Conservation (phyloP, 106 monocot genomes). For the Dendrobium nobile region DNA sequence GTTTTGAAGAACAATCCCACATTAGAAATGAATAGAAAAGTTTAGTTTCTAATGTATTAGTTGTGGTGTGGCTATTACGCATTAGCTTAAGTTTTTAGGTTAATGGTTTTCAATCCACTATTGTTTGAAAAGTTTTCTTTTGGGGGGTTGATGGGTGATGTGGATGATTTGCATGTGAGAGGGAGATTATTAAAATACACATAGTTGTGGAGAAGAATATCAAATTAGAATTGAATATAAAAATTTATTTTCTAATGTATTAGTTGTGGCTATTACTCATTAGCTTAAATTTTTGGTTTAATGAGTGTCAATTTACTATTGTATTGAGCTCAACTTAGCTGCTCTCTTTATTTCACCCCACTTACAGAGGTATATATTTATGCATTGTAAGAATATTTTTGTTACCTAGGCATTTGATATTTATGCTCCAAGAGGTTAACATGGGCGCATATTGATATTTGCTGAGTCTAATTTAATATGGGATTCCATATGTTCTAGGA, state of each 20-base stretch:
- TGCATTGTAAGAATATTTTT: not conserved
- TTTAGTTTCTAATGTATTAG: not conserved
- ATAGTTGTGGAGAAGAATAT: too few relatives aligned
- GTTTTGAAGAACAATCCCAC: not conserved
- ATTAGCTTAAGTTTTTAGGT: not conserved
- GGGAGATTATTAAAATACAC: too few relatives aligned
- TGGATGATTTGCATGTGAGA: too few relatives aligned
- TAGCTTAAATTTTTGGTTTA: too few relatives aligned
- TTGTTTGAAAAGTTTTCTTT: too few relatives aligned
- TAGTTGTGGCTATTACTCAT: too few relatives aligned
- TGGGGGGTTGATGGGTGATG: too few relatives aligned
- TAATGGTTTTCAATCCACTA: not conserved
- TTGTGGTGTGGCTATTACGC: not conserved
- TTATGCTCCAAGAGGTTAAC: not conserved
- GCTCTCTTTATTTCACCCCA: not conserved
- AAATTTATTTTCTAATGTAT: too few relatives aligned
- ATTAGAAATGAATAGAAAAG: not conserved
- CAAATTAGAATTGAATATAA: too few relatives aligned
- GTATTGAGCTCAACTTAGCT: not conserved
- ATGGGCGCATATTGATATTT: not conserved
- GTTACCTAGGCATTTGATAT: not conserved
- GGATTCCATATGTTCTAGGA: not conserved
- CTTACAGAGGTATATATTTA: not conserved
- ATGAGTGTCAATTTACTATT: not conserved
- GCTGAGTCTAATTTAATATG: not conserved